Conservation (phyloP, 495 filamentous ascomycete genomes). For the Hypoxylon lienhwacheense region DNA sequence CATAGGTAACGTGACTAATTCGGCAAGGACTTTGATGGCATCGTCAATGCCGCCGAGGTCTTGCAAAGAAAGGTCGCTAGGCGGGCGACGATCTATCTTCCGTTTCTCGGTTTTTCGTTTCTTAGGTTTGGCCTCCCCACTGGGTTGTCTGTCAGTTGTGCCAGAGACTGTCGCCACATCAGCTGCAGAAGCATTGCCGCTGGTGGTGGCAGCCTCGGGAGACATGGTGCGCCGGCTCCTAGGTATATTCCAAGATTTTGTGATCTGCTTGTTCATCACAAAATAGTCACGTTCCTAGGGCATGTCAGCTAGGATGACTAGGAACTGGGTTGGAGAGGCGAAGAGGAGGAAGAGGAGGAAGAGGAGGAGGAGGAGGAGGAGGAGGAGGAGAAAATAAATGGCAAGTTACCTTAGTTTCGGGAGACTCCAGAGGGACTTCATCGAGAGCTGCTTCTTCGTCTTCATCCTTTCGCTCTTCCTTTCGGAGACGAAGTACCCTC, state of each 20-base stretch:
- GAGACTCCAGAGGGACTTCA: slow-evolving; percentile 49
- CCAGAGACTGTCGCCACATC: slow-evolving; percentile 18
- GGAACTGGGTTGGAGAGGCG: no score
- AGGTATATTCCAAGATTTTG: slow-evolving; percentile 43
- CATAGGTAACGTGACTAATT: slow-evolving; percentile 82
- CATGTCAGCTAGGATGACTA: slow-evolving; percentile 4
- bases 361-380: no score
- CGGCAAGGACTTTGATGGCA: slow-evolving; percentile 73
- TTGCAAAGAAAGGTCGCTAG: slow-evolving; percentile 71
- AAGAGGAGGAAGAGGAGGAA: no score
- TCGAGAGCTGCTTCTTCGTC: slow-evolving; percentile 65
- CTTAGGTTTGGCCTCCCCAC: slow-evolving; percentile 71
- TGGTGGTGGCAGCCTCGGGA: slow-evolving; percentile 12
- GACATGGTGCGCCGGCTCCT: slow-evolving; percentile 14
- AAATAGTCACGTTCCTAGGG: slow-evolving; percentile 59
- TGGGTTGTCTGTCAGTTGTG: slow-evolving; percentile 50
- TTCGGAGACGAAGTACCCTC: slow-evolving; percentile 73
- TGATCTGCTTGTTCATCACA: slow-evolving; percentile 73
- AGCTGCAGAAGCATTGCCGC: slow-evolving; percentile 10
- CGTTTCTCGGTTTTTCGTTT: slow-evolving; percentile 56
- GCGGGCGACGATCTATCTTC: slow-evolving; percentile 58
- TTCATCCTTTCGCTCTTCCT: slow-evolving; percentile 61
- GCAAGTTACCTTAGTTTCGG: slow-evolving; percentile 40
- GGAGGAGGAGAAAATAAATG: background rate
- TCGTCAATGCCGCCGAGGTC: slow-evolving; percentile 87